phyloP scores from a whole-genome alignment of 768 basidiomycete species.

The Mycena haematopus region DNA sequence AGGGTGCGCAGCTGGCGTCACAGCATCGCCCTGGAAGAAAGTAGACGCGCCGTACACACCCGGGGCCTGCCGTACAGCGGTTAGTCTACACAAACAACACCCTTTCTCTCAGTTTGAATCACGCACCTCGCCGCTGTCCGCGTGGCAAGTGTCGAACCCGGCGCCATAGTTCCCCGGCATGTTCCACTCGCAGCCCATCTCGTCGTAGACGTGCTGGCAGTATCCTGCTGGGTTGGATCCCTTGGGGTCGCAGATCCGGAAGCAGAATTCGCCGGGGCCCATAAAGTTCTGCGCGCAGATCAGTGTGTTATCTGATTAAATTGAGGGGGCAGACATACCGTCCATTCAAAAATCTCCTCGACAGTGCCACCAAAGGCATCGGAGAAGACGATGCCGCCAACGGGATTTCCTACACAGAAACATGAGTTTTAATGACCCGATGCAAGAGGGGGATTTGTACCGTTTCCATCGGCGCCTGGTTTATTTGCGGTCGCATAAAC shows the following conservation, averaged over 20 bases:
- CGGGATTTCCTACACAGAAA: constrained; percentile 7
- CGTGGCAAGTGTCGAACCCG: constrained; percentile 60
- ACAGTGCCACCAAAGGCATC: constrained; percentile 67
- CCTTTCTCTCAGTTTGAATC: too few relatives aligned
- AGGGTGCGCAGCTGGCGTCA: constrained; percentile 62
- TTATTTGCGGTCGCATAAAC: neutral
- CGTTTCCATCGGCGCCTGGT: constrained; percentile 53
- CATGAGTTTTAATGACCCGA: neutral
- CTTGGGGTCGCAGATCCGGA: constrained; percentile 69
- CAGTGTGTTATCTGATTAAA: constrained; percentile 6
- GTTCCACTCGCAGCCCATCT: constrained; percentile 66
- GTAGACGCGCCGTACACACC: constrained; percentile 74
- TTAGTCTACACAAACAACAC: neutral
- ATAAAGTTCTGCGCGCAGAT: constrained; percentile 59
- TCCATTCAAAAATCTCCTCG: constrained; percentile 76
- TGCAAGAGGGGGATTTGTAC: constrained; percentile 33
- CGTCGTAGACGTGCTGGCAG: constrained; percentile 68
- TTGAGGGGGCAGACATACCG: constrained; percentile 44
- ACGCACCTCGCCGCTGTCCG: constrained; percentile 55
- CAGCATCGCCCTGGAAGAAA: constrained; percentile 66
- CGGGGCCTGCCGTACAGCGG: constrained; percentile 51
- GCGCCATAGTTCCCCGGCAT: constrained; percentile 58
- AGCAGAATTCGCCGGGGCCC: constrained; percentile 66
- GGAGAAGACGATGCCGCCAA: constrained; percentile 75
- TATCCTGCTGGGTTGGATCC: constrained; percentile 52